These are phyloP conservation scores for Globisporangium radiosum DNA, from an alignment of 352 stramenopile genomes.

Conservation along the genomic window DNA sequence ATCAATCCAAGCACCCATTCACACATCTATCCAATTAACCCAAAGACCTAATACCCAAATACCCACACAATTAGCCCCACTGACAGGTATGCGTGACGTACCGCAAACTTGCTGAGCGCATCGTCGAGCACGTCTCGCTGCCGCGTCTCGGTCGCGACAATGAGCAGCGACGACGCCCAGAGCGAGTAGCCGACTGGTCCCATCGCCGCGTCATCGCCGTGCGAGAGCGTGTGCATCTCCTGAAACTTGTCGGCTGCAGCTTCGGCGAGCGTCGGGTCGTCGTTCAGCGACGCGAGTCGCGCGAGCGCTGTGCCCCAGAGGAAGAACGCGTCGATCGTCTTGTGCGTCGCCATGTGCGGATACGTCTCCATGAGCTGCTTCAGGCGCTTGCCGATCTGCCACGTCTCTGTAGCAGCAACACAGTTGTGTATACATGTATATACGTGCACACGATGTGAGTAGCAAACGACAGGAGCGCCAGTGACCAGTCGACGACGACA, in stretches of 20 bases:
- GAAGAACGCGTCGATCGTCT: slow-evolving; percentile 73
- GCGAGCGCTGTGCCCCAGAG: slow-evolving; percentile 74
- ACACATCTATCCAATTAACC: too few relatives aligned
- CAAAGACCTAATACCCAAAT: not conserved
- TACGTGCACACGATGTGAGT: not conserved
- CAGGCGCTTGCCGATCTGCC: slow-evolving; percentile 80
- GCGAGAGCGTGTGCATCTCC: slow-evolving; percentile 52
- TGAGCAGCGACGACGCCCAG: slow-evolving; percentile 70
- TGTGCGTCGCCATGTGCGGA: slow-evolving; percentile 33
- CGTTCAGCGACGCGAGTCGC: slow-evolving; percentile 65
- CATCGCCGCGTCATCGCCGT: slow-evolving; percentile 48
- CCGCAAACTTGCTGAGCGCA: slow-evolving; percentile 55
- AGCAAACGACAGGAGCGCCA: not conserved
- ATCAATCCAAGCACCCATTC: too few relatives aligned
- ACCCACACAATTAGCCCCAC: not conserved
- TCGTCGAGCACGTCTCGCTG: slow-evolving; percentile 45
- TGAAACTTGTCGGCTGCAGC: slow-evolving; percentile 80
- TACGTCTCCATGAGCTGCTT: slow-evolving; percentile 72
- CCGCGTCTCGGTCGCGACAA: slow-evolving; percentile 69
- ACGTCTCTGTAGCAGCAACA: slow-evolving; percentile 43
- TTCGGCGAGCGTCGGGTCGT: slow-evolving; percentile 63
- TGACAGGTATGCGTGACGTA: slow-evolving; percentile 1
- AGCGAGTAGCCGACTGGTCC: slow-evolving; percentile 73
- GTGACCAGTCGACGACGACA: too few relatives aligned
- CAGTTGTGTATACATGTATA: slow-evolving; percentile 1